Percentiles rank a stretch among this genome's conserved stretches.
Evolutionary conservation across 306 rosid genomes (phyloP).

Genomic region (Astragalus glycyphyllos): DNA sequence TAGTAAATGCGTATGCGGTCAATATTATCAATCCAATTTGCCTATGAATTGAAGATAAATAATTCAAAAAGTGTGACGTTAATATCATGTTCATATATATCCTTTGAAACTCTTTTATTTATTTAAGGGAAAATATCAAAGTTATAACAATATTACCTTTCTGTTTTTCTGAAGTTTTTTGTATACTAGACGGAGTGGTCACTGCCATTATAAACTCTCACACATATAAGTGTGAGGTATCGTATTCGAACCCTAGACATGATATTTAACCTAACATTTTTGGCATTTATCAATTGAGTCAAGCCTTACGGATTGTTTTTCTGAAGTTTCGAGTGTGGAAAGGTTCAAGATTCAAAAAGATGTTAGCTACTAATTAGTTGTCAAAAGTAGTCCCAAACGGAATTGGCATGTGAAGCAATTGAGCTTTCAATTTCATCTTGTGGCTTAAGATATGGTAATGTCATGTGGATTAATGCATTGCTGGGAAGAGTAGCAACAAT

Average conservation of each 20-base stretch:
- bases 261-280: no score
- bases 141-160: not conserved
- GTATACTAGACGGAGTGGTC: no score
- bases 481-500: not conserved
- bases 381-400: slow-evolving; percentile 5
- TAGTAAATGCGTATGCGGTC: slow-evolving; percentile 20
- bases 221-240: no score
- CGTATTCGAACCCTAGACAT: no score
- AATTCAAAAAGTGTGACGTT: not conserved
- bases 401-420: slow-evolving; percentile 37
- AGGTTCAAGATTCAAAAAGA: not conserved
- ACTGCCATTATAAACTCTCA: no score
- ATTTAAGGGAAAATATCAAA: slow-evolving; percentile 3
- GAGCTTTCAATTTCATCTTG: slow-evolving; percentile 42
- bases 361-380: not conserved
- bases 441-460: slow-evolving; percentile 49
- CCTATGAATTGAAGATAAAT: slow-evolving; percentile 25
- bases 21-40: not conserved
- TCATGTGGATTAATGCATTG: slow-evolving; percentile 36
- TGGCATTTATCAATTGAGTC: no score
- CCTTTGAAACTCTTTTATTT: no score
- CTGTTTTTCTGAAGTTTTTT: slow-evolving; percentile 7
- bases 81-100: not conserved
- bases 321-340: not conserved
- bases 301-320: no score